phyloP scores from a whole-genome alignment of 2,329 filamentous ascomycete genomes.

The Xylaria sp. region DNA sequence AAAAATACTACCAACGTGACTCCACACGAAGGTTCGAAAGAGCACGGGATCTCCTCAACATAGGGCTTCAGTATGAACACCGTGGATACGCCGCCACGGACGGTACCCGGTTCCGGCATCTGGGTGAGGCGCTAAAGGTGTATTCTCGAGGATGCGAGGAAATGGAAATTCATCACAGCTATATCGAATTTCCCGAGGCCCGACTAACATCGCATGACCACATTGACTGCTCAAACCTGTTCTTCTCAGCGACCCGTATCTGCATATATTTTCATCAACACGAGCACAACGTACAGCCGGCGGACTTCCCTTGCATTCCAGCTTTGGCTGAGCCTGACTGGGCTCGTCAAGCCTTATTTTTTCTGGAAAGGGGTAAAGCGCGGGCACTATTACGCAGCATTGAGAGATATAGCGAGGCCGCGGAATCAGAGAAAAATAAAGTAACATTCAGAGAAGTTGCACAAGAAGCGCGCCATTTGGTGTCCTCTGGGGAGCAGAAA shows the following conservation, averaged over 20 bases:
- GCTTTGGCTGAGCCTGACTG: constrained; percentile 27
- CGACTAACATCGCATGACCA: constrained; percentile 33
- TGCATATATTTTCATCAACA: constrained; percentile 27
- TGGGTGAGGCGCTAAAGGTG: constrained; percentile 24
- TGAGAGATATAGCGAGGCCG: constrained; percentile 30
- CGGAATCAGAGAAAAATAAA: constrained; percentile 6
- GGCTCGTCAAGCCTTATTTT: constrained; percentile 28
- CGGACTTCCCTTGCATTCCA: constrained; percentile 22
- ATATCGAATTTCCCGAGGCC: constrained; percentile 28
- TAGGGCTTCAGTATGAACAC: constrained; percentile 32
- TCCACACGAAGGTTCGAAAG: constrained; percentile 24
- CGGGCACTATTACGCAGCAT: constrained; percentile 30
- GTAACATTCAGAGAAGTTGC: constrained; percentile 31
- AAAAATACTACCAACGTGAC: constrained; percentile 16
- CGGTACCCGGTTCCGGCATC: constrained; percentile 15
- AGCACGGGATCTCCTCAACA: constrained; percentile 25
- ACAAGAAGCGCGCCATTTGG: constrained; percentile 19
- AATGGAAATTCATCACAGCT: constrained; percentile 28
- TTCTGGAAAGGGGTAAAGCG: constrained; percentile 32
- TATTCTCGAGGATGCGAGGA: constrained; percentile 30
- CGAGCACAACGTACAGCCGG: constrained; percentile 8
- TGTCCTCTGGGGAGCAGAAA: constrained; percentile 26
- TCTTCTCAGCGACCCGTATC: constrained; percentile 31
- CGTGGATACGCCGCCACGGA: constrained; percentile 22
- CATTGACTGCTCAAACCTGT: constrained; percentile 33